Conservation (phyloP, 257 asterid species). For the Nicotiana sylvestris region DNA sequence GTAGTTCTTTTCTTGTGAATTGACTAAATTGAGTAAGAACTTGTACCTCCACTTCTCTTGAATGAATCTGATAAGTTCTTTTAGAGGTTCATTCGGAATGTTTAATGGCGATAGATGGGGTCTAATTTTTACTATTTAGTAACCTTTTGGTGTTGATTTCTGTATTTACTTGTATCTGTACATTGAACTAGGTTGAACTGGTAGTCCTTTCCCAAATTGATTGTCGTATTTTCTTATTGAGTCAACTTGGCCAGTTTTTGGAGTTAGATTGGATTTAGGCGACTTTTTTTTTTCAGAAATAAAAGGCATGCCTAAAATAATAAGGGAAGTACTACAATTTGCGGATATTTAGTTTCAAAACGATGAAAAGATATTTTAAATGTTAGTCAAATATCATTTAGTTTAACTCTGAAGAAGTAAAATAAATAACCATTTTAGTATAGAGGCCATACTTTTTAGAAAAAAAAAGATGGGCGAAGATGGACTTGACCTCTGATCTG, state of each 20-base stretch:
- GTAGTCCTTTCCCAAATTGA: not conserved
- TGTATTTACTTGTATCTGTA: not conserved
- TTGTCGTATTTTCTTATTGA: not conserved
- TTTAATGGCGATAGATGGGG: not conserved
- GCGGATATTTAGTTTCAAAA: not conserved
- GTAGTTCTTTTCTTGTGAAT: conserved; percentile 3
- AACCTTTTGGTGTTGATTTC: not conserved
- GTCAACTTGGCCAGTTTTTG: not conserved
- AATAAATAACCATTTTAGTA: not conserved
- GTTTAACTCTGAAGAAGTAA: not conserved
- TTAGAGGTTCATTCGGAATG: not conserved
- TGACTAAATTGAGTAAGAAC: not conserved
- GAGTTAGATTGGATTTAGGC: not conserved
- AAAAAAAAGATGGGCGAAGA: not conserved
- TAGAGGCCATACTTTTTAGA: not conserved
- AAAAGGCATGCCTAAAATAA: not conserved
- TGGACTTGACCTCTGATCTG: not conserved
- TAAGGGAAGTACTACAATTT: not conserved
- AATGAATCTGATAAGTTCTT: not conserved
- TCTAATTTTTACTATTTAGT: not conserved
- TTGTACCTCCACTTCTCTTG: not conserved
- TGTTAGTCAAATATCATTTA: not conserved
- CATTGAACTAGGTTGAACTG: not conserved
- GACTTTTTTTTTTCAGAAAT: not conserved
- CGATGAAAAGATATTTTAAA: not conserved